These are phyloP conservation scores for Penicillium lagena DNA, from an alignment of 495 filamentous ascomycete genomes.

Conservation along the genomic window DNA sequence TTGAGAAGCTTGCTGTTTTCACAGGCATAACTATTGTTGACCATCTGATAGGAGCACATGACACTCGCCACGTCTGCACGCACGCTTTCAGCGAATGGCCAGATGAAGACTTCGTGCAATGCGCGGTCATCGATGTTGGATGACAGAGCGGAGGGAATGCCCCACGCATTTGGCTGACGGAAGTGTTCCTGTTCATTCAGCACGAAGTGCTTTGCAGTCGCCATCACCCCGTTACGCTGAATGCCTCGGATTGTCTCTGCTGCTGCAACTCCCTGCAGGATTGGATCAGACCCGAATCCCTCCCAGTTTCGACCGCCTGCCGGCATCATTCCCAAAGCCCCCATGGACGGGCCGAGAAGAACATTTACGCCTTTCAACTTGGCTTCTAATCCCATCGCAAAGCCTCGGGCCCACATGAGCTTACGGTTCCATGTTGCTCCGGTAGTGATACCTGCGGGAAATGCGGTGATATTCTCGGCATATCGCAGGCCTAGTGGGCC, in stretches of 20 bases:
- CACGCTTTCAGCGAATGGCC: conserved; percentile 85
- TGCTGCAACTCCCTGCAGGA: conserved; percentile 61
- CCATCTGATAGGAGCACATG: conserved; percentile 86
- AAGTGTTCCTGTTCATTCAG: conserved; percentile 89
- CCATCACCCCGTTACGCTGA: conserved; percentile 73
- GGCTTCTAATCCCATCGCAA: conserved; percentile 63
- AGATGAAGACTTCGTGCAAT: conserved; percentile 78
- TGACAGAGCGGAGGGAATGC: conserved; percentile 64
- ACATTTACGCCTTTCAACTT: conserved; percentile 69
- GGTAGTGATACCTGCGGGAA: conserved; percentile 77
- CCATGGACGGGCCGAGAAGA: conserved; percentile 69
- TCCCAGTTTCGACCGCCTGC: conserved; percentile 92
- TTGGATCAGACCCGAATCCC: conserved; percentile 73
- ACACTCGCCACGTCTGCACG: conserved; percentile 80
- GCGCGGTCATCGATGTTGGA: conserved; percentile 79
- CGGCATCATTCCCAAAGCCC: conserved; percentile 72
- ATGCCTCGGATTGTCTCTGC: conserved; percentile 71
- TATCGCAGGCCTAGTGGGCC: conserved; percentile 79
- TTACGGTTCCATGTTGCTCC: conserved; percentile 85
- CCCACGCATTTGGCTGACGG: conserved; percentile 69
- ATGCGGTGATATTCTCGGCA: conserved; percentile 69
- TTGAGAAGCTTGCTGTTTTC: conserved; percentile 90
- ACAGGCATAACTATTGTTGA: conserved; percentile 89
- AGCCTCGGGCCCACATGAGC: conserved; percentile 66
- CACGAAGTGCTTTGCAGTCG: conserved; percentile 76